These are phyloP conservation scores for Solanum lycopersicoides DNA, from an alignment of 257 asterid species.

Conservation along the genomic window DNA sequence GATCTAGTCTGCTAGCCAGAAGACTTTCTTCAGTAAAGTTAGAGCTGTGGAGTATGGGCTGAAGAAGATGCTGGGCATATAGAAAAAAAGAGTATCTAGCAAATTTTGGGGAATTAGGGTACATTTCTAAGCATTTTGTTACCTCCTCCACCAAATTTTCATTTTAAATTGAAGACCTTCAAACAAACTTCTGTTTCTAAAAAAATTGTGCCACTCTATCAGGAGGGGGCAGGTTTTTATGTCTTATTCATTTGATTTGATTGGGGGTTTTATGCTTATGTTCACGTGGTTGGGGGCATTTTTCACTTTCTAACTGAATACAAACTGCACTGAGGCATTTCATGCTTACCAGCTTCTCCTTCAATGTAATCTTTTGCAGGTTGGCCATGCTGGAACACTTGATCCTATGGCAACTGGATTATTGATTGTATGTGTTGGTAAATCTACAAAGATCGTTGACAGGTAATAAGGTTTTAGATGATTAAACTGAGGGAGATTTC, in stretches of 20 bases:
- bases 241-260: neutral
- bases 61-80: neutral
- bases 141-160: neutral
- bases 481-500: neutral
- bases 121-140: neutral
- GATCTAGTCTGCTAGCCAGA: neutral
- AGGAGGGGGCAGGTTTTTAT: neutral
- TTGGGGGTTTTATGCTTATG: neutral
- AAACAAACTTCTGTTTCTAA: neutral
- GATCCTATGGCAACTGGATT: constrained; percentile 99
- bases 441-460: constrained; percentile 89
- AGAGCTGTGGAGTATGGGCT: neutral
- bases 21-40: neutral
- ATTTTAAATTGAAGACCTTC: neutral
- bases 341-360: neutral
- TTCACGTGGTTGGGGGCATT: neutral
- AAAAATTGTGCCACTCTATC: neutral
- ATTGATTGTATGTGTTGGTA: constrained; percentile 88
- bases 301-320: neutral
- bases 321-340: neutral
- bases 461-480: constrained; percentile 30
- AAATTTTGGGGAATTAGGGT: neutral
- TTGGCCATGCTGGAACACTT: constrained; percentile 98
- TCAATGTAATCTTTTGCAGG: constrained; percentile 33
- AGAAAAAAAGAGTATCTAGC: neutral